Evolutionary conservation across 177 flowering plant genomes (phyloP), one percentile per base, ranked within the genome.

Genomic region (Telopea speciosissima): DNA sequence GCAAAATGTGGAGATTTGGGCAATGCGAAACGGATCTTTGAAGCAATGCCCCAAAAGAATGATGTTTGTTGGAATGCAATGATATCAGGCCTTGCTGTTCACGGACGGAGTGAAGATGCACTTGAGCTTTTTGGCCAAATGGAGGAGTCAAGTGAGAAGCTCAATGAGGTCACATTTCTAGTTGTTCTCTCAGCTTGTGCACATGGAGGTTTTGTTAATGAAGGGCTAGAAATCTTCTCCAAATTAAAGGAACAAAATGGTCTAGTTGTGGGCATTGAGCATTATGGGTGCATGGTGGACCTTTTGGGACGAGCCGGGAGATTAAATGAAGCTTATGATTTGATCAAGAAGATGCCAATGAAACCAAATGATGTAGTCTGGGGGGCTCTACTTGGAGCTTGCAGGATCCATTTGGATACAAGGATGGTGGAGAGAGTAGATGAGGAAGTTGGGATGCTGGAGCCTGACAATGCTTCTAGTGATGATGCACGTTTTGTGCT

Each of bases 301-400:
- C 85, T 91, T 62, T 68, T 91, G 73, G 94, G 92, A 42, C 79
- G 97, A 24, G 86, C 84, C 25, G 94, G 94, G 11, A 86, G 79
- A 73, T 65, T 89, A 56, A 68, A 63, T 36, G 90, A 88, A 71
- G 94, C 94, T 62, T 85, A 79, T 69, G 65, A 79, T 64, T 68
- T 91, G 40, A 79, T 88, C 42, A 86, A 79, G 79, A 75, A 56
- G 44, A 87, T 89, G 90, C 90, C 91, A 8, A 69, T 84, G 79
- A 79, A 76, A 66, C 89, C 97, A 24, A 87, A 87, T 79, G 84
- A 84, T 74, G 80, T 75, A 28, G 79, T 89, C 25, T 83, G 85
- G 87, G 91, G 91, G 6, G 79, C 91, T 40, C 65, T 91, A 28
- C 88, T 91, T 42, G 92, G 89, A 72, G 91, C 97, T 66, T 89